phyloP scores from a whole-genome alignment of 2,329 filamentous ascomycete genomes.

The Xylaria digitata region DNA sequence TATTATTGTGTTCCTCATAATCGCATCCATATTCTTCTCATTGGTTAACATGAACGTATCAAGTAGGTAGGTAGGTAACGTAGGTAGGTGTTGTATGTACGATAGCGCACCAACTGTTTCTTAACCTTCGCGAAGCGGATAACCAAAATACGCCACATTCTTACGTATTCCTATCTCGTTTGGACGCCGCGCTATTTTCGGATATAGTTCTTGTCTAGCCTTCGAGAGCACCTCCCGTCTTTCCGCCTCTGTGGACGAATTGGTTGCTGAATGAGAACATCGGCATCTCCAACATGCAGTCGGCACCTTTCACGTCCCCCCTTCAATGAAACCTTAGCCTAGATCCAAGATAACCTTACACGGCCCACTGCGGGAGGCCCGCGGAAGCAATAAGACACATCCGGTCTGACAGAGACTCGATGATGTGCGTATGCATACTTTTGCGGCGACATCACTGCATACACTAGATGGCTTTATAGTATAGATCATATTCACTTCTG shows the following conservation, averaged over 20 bases:
- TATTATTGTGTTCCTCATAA: constrained; percentile 1
- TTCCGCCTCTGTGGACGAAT: constrained; percentile 32
- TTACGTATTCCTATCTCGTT: constrained; percentile 32
- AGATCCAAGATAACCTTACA: constrained; percentile 51
- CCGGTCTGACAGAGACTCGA: constrained; percentile 52
- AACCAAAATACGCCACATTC: constrained; percentile 24
- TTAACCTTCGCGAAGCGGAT: constrained; percentile 21
- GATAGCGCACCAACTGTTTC: constrained; percentile 23
- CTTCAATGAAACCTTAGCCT: constrained; percentile 51
- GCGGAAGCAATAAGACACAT: constrained; percentile 55
- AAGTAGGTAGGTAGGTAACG: not conserved
- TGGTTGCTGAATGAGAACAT: constrained; percentile 33
- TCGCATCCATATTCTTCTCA: constrained; percentile 22
- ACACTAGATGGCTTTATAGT: constrained; percentile 41
- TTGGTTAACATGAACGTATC: constrained; percentile 17
- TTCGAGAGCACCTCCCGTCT: constrained; percentile 30
- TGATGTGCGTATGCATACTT: constrained; percentile 53
- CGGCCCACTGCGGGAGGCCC: constrained; percentile 54
- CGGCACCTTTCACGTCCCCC: constrained; percentile 46
- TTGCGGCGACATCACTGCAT: constrained; percentile 50
- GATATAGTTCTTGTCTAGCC: constrained; percentile 21
- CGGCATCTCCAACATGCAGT: constrained; percentile 40
- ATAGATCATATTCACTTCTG: constrained; percentile 28
- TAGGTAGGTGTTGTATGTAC: constrained; percentile 8
- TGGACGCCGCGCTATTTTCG: constrained; percentile 17